phyloP scores from a whole-genome alignment of 2,329 filamentous ascomycete genomes.

The Venturia carpophila region DNA sequence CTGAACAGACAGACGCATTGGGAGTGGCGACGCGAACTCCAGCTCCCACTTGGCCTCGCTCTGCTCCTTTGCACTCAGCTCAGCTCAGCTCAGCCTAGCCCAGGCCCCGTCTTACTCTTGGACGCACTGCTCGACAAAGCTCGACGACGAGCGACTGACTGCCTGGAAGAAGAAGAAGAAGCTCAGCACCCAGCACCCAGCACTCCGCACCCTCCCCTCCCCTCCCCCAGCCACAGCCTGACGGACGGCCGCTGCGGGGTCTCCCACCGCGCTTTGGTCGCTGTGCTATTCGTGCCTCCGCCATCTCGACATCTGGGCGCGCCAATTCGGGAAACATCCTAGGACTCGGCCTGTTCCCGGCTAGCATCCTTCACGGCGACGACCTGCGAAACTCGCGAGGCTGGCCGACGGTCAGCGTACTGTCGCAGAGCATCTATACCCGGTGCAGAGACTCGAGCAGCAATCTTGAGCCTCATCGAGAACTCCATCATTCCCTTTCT shows the following conservation, averaged over 20 bases:
- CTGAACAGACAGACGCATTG: too few species aligned
- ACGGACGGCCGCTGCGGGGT: background rate
- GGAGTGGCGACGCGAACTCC: too few species aligned
- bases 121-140: background rate
- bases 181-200: too few species aligned
- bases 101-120: background rate
- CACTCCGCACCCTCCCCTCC: too few species aligned
- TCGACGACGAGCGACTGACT: background rate
- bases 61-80: background rate
- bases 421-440: background rate
- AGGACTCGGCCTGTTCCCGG: conserved; percentile 3
- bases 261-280: background rate
- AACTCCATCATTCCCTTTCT: background rate
- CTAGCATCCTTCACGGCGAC: background rate
- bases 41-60: background rate
- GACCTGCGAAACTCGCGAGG: background rate
- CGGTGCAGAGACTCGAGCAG: background rate
- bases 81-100: background rate
- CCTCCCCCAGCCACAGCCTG: background rate
- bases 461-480: conserved; percentile 10
- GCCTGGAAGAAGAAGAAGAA: too few species aligned
- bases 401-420: background rate
- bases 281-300: background rate
- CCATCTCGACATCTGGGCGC: background rate
- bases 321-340: conserved; percentile 11